These are phyloP conservation scores for Trypanosoma melophagium DNA, from an alignment of 208 protist genomes.

Conservation along the genomic window DNA sequence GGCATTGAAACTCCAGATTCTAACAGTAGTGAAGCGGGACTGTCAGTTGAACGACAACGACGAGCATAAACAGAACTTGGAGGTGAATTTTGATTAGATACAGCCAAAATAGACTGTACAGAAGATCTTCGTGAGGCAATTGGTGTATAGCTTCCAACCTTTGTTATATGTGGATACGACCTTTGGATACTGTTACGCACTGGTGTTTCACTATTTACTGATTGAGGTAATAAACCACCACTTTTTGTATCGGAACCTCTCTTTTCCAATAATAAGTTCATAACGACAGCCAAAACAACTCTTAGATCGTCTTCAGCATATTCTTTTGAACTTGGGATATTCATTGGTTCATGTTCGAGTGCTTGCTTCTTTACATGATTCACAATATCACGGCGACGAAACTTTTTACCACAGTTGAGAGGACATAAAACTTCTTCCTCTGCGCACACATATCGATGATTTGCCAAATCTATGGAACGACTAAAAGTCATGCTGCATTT, in stretches of 20 bases:
- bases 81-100: background rate
- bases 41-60: too few species aligned
- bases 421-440: conserved; percentile 32
- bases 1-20: too few species aligned
- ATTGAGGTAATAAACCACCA: background rate
- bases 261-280: conserved; percentile 35
- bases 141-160: background rate
- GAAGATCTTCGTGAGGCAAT: background rate
- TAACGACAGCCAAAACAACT: conserved; percentile 34
- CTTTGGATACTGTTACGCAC: background rate
- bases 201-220: background rate
- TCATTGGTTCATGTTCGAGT: conserved; percentile 25
- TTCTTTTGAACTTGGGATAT: conserved; percentile 20
- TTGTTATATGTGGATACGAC: too few species aligned
- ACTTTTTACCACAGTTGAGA: conserved; percentile 29
- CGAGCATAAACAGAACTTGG: too few species aligned
- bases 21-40: too few species aligned
- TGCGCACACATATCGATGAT: conserved; percentile 28
- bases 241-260: background rate
- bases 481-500: conserved; percentile 20
- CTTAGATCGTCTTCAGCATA: conserved; percentile 34
- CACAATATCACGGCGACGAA: conserved; percentile 30
- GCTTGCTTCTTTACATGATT: conserved; percentile 32
- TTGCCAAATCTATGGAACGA: conserved; percentile 8
- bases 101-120: background rate